These are phyloP conservation scores for Cicer bijugum DNA, from an alignment of 306 rosid genomes.

Conservation along the genomic window DNA sequence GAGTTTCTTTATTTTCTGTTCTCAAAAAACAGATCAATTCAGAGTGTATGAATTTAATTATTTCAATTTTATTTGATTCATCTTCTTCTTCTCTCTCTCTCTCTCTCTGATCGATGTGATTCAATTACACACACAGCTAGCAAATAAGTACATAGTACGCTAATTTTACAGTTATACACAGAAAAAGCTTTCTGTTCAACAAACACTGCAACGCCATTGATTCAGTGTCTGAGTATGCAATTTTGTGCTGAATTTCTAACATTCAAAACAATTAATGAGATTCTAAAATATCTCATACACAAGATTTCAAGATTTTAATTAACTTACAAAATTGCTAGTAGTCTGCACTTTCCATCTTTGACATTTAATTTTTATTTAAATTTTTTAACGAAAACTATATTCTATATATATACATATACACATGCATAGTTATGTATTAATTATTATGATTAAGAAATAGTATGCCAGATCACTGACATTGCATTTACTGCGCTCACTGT, in stretches of 20 bases:
- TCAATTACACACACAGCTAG: slow-evolving; percentile 29
- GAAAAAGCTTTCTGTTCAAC: slow-evolving; percentile 8
- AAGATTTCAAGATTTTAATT: neutral
- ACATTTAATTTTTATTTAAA: neutral
- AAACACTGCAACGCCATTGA: slow-evolving; percentile 44
- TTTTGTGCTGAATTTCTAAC: slow-evolving; percentile 47
- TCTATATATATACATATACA: neutral
- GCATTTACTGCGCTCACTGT: slow-evolving; percentile 43
- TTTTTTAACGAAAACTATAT: neutral
- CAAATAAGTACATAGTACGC: slow-evolving; percentile 46
- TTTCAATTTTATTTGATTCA: slow-evolving; percentile 17
- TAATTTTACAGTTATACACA: slow-evolving; percentile 7
- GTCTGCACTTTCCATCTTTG: neutral
- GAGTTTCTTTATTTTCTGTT: slow-evolving; percentile 25
- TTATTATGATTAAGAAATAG: slow-evolving; percentile 32
- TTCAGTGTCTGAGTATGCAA: slow-evolving; percentile 44
- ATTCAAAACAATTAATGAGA: slow-evolving; percentile 1
- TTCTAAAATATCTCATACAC: neutral
- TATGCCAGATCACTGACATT: slow-evolving; percentile 39
- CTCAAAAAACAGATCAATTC: slow-evolving; percentile 36
- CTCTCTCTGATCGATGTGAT: slow-evolving; percentile 30
- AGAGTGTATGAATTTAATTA: slow-evolving; percentile 46
- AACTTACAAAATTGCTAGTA: neutral
- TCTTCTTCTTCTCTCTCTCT: slow-evolving; percentile 9
- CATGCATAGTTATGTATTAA: slow-evolving; percentile 8